Base-by-base conservation (phyloP, 495 filamentous ascomycete genomes). In the Aspergillus diversus region DNA sequence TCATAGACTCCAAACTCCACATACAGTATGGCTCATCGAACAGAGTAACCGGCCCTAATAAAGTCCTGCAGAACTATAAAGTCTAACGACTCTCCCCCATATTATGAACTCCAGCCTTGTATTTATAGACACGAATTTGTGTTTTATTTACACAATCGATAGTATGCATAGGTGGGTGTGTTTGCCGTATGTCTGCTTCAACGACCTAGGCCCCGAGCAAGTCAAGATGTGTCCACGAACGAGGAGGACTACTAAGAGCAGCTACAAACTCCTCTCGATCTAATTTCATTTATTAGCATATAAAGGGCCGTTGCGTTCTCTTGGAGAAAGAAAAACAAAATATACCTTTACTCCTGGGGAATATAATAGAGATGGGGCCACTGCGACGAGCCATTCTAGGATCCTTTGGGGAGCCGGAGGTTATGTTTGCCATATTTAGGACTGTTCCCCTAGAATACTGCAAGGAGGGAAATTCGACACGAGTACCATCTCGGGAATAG, bases 371-470 rank as follows among this genome's bases (percentile, higher is more conserved):
- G 16, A 80, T 63, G n/a, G 71, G 62, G n/a, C 73, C 74, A 35
- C 58, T 70, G 13, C 60, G 67, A 34, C 59, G 60, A 12, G 54
- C 64, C 43, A 57, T 58, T 34, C 52, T 69, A 2, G 65, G 67
- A 7, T 66, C 66, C 50, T 67, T 77, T 1, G 76, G 64, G 12
- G 63, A 55, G 5, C 68, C 69, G 5, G 77, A 69, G 15, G 69
- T 60, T 13, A 80, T 66, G 39, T 71, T 67, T 50, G 71, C 66
- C 71, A 80, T 68, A 55, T 80, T 75, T 4, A 80, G 59, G n/a
- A 67, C 60, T 5, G 60, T 72, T 8, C 77, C 77, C 33, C 74
- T 61, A 12, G 61, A 58, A 53, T 66, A 76, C n/a, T 60, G 57
- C 15, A 62, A 33, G 3, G 53, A 57, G 6, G 66, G 66, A 49